Percentiles rank a stretch among this genome's conserved stretches.
Conservation (phyloP, 2,329 filamentous ascomycete species). For the Alternaria sp. region DNA sequence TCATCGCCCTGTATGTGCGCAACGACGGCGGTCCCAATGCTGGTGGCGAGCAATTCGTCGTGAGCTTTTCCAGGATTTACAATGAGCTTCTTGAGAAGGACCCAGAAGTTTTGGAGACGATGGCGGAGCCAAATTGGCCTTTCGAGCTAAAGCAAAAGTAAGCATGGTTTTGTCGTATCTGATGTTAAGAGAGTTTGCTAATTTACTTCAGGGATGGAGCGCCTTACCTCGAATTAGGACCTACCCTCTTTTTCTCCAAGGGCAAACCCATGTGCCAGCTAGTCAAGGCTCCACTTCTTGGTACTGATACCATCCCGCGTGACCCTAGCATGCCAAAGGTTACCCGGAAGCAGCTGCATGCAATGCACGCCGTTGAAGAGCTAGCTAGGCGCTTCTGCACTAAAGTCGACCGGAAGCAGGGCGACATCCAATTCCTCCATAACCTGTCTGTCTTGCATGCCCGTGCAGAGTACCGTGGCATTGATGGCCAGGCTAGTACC, state of each 20-base stretch:
- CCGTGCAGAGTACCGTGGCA: conserved; percentile 42
- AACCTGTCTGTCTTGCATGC: conserved; percentile 50
- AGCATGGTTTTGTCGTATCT: conserved; percentile 14
- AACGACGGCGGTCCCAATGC: conserved; percentile 41
- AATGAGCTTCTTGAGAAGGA: conserved; percentile 45
- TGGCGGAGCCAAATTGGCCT: conserved; percentile 46
- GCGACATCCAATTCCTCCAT: conserved; percentile 50
- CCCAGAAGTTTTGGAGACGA: conserved; percentile 46
- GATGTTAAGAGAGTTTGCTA: conserved; percentile 1
- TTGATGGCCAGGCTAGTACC: conserved; percentile 32
- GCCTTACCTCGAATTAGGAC: conserved; percentile 45
- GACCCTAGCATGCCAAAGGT: conserved; percentile 41
- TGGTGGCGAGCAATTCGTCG: conserved; percentile 46
- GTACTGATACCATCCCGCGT: conserved; percentile 43
- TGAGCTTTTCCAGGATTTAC: conserved; percentile 48
- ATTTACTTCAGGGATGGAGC: conserved; percentile 30
- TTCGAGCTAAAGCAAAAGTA: conserved; percentile 51
- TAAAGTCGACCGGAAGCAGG: conserved; percentile 44
- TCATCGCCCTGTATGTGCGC: conserved; percentile 46
- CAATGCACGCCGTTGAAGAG: conserved; percentile 40
- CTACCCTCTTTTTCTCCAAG: conserved; percentile 47
- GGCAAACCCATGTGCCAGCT: conserved; percentile 49
- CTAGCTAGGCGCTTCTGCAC: conserved; percentile 40
- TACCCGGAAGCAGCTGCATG: conserved; percentile 39
- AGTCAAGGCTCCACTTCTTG: conserved; percentile 50